phyloP scores from a whole-genome alignment of 2,329 filamentous ascomycete genomes.

The Trichoderma afroharzianum region DNA sequence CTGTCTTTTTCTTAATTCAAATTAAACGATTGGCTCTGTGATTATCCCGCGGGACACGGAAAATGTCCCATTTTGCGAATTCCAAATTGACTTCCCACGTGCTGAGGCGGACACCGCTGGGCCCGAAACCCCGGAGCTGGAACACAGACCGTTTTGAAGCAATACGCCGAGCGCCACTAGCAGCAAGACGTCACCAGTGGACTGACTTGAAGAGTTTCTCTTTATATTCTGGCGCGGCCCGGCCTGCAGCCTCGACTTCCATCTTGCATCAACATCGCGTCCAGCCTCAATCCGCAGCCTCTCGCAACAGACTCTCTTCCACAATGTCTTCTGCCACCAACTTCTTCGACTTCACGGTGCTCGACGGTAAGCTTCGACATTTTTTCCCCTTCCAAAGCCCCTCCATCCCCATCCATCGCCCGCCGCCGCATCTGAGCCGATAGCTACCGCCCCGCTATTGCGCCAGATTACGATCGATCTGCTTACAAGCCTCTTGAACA shows the following conservation, averaged over 20 bases:
- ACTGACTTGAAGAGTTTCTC: neutral
- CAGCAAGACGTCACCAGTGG: conserved; percentile 15
- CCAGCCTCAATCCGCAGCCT: neutral
- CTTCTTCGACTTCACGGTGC: conserved; percentile 82
- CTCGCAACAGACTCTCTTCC: conserved; percentile 17
- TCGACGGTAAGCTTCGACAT: conserved; percentile 61
- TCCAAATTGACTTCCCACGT: neutral
- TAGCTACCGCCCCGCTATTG: neutral
- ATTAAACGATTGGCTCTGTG: neutral
- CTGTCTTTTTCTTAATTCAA: neutral
- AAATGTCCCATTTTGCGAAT: neutral
- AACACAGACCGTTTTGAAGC: neutral
- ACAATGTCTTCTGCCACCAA: conserved; percentile 39
- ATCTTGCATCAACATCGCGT: conserved; percentile 11
- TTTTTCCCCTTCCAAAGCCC: neutral
- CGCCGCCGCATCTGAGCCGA: neutral
- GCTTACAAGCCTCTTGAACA: neutral
- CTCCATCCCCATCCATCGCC: neutral
- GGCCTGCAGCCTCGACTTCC: neutral
- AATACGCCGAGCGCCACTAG: conserved; percentile 3
- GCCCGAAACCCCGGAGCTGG: neutral
- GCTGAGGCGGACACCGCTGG: neutral
- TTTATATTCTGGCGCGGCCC: conserved; percentile 4
- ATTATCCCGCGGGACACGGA: neutral
- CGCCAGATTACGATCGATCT: neutral